Conservation (phyloP, 1,284 basidiomycete species). For the Retiboletus fuscus region DNA sequence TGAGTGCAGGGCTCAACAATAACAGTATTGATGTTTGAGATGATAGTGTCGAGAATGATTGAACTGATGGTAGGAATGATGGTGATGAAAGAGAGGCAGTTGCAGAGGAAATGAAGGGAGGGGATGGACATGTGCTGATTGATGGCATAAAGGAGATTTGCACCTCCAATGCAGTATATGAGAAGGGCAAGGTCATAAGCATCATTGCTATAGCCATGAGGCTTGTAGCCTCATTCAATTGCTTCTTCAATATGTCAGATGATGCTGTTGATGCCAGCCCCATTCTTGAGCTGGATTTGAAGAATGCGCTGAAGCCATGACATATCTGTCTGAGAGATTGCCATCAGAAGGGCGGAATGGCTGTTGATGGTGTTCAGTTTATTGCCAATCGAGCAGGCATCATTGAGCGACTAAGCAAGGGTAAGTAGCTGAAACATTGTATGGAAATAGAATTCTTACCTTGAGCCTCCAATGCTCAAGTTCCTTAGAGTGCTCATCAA, state of each 20-base stretch:
- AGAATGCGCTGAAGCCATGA: background rate
- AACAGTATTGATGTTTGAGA: background rate
- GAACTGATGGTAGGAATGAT: background rate
- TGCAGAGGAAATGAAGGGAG: background rate
- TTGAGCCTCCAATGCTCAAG: constrained; percentile 2
- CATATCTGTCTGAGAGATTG: background rate
- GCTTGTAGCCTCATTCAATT: background rate
- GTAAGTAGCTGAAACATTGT: background rate
- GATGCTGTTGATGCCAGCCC: background rate
- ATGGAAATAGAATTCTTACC: background rate
- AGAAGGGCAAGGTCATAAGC: background rate
- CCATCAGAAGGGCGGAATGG: background rate
- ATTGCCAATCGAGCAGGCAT: background rate
- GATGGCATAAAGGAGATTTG: background rate
- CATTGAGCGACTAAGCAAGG: background rate
- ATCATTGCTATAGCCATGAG: background rate
- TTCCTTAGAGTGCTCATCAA: background rate
- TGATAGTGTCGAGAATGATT: background rate
- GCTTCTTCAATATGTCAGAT: background rate
- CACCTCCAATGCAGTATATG: constrained; percentile 1
- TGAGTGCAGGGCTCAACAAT: background rate
- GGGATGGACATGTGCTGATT: constrained; percentile 6
- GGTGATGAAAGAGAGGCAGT: background rate
- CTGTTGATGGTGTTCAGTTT: background rate
- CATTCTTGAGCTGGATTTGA: constrained; percentile 1